Base-by-base conservation (phyloP, 2,329 filamentous ascomycete genomes). In the Cercospora zeae-maydis region DNA sequence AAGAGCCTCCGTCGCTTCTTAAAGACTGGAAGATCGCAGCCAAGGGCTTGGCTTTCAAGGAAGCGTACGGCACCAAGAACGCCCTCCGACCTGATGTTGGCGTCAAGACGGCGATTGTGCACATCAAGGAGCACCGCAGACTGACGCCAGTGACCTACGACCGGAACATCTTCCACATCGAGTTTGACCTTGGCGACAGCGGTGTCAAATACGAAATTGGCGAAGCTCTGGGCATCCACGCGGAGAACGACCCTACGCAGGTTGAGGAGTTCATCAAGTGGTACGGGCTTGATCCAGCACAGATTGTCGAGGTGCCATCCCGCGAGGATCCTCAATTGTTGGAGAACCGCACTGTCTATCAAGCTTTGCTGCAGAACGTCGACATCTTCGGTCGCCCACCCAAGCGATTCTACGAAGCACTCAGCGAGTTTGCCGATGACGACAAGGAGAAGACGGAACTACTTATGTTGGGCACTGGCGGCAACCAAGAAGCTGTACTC, bases 161-260 rank as follows among this genome's bases (percentile, higher is more conserved):
- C 78, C 92, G 95, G 71, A 97, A 99, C 83, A 98, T 99, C 78
- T 99, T 99, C 88, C 95, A 99, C 81, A 98, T 99, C 66, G 95
- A 99, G 79, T 99, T 99, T 73, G 95, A 98, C 74, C 86, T 99
- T 24, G 93, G 93, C 64, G 80, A 88, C 72, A 96, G 93, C 34
- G 93, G 93, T 39, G 86, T 99, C 67, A 96, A 86, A 45, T 99
- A 99, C 80, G 91, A 96, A 75, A 98, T 99, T 72, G 95, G 95
- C 62, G 95, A 99, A 80, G 95, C 95, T 52, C 88, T 99, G 16
- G 95, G 95, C 68, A 93, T 99, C 66, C 95, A 99, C 77, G 91
- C 92, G 6, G 91, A 98, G 79, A 99, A 99, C 78, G 89, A 98
- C 76, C 83, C 88, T 52, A 80, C 82, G 51, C 84, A 95, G 65